phyloP scores from a whole-genome alignment of 305 asterid genomes.

The Stenogyne calaminthoides region DNA sequence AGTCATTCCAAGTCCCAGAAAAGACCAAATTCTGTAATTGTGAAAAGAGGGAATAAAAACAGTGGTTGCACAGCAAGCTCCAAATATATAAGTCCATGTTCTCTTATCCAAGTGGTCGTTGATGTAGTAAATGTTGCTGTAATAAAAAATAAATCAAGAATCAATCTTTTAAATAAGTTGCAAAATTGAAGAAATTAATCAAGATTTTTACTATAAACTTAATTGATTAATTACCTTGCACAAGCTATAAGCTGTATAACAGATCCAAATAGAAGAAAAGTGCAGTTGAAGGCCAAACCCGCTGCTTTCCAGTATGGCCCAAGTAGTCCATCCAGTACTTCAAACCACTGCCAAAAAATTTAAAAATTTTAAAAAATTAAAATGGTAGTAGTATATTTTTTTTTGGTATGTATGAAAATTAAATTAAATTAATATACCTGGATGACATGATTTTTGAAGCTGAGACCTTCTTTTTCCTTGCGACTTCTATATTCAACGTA shows the following conservation, averaged over 20 bases:
- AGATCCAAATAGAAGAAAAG: conserved; percentile 90
- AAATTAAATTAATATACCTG: conserved; percentile 49
- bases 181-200: background rate
- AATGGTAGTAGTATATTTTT: background rate
- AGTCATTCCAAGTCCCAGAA: conserved; percentile 87
- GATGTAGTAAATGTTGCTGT: conserved; percentile 84
- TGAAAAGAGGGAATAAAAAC: conserved; percentile 89
- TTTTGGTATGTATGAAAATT: no score
- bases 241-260: conserved; percentile 97
- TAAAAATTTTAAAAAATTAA: background rate
- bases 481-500: conserved; percentile 80
- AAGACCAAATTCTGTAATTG: conserved; percentile 93
- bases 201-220: background rate
- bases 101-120: conserved; percentile 92
- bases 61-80: conserved; percentile 93
- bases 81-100: conserved; percentile 92
- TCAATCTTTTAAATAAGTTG: background rate
- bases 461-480: conserved; percentile 84
- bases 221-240: conserved; percentile 56
- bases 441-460: conserved; percentile 91
- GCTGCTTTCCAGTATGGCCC: conserved; percentile 92
- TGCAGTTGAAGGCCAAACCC: conserved; percentile 91
- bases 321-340: conserved; percentile 87
- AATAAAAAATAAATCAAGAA: conserved; percentile 22
- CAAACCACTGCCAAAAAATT: conserved; percentile 66